Evolutionary conservation across 169 alveolate species (phyloP).

Genomic region (Eimeria brunetti): DNA sequence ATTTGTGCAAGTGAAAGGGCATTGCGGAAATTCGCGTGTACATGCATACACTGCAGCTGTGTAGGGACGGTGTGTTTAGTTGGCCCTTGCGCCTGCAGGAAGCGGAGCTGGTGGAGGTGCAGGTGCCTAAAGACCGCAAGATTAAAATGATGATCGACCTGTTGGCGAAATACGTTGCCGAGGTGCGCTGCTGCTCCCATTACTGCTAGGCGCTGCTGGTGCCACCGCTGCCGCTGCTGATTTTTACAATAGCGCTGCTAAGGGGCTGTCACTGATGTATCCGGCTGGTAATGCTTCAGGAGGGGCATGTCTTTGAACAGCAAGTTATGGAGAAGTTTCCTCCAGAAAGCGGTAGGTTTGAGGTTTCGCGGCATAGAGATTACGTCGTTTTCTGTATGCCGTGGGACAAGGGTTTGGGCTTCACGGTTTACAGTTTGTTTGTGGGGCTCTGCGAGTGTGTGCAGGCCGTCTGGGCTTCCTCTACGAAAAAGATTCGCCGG

Average conservation of each 20-base stretch:
- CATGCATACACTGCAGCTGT: not conserved
- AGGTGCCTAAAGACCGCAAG: conserved; percentile 84
- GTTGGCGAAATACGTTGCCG: conserved; percentile 86
- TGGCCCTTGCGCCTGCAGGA: conserved; percentile 37
- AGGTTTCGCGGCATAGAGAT: not conserved
- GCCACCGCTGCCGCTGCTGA: not conserved
- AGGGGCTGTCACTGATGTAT: not conserved
- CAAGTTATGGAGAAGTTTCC: conserved; percentile 78
- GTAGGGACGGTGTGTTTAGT: not conserved
- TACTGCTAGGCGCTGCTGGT: conserved; percentile 22
- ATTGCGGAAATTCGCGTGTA: not conserved
- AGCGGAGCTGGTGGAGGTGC: conserved; percentile 79
- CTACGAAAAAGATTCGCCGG: conserved; percentile 80
- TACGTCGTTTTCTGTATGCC: not conserved
- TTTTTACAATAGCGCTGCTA: not conserved
- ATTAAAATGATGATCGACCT: conserved; percentile 84
- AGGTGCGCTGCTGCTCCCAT: conserved; percentile 74
- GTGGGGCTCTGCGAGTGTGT: not conserved
- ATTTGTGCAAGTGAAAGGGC: not conserved
- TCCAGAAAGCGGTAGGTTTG: conserved; percentile 64
- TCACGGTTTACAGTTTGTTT: not conserved
- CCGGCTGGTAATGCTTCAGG: conserved; percentile 35
- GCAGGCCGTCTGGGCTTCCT: conserved; percentile 70
- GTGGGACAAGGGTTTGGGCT: not conserved
- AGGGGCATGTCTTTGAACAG: conserved; percentile 82